Conservation (phyloP, 306 rosid species). For the Sesbania bispinosa region DNA sequence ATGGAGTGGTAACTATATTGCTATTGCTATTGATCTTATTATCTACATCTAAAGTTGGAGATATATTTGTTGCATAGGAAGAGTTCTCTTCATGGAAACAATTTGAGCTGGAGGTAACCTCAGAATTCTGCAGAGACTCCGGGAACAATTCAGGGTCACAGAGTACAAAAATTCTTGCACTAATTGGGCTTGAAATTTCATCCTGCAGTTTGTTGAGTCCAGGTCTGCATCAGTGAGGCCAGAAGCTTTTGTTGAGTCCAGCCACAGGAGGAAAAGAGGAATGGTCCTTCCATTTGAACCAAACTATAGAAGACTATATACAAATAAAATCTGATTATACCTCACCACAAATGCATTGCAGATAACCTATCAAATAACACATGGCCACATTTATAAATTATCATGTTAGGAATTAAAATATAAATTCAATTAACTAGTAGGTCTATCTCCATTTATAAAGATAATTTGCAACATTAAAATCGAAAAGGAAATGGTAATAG, state of each 20-base stretch:
- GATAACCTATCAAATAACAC: too few relatives aligned
- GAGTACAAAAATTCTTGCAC: conserved; percentile 61
- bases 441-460: too few relatives aligned
- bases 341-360: too few relatives aligned
- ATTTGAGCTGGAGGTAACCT: conserved; percentile 76
- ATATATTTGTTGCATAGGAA: conserved; percentile 46
- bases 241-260: conserved; percentile 13
- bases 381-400: too few relatives aligned
- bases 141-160: conserved; percentile 67
- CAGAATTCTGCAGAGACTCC: conserved; percentile 74
- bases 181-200: conserved; percentile 78
- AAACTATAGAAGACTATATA: too few relatives aligned
- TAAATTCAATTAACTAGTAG: too few relatives aligned
- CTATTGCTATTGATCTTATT: conserved; percentile 37
- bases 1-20: conserved; percentile 29
- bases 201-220: conserved; percentile 78
- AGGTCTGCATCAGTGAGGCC: background rate
- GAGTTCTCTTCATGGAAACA: conserved; percentile 81
- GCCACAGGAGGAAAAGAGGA: conserved; percentile 42
- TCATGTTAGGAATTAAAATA: too few relatives aligned
- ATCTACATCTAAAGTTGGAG: conserved; percentile 49
- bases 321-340: too few relatives aligned
- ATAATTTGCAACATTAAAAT: too few relatives aligned
- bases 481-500: too few relatives aligned
- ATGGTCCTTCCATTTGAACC: conserved; percentile 81